These are phyloP conservation scores for Ampelocalamus luodianensis DNA, from an alignment of 176 grass and related monocot species.

Conservation along the genomic window DNA sequence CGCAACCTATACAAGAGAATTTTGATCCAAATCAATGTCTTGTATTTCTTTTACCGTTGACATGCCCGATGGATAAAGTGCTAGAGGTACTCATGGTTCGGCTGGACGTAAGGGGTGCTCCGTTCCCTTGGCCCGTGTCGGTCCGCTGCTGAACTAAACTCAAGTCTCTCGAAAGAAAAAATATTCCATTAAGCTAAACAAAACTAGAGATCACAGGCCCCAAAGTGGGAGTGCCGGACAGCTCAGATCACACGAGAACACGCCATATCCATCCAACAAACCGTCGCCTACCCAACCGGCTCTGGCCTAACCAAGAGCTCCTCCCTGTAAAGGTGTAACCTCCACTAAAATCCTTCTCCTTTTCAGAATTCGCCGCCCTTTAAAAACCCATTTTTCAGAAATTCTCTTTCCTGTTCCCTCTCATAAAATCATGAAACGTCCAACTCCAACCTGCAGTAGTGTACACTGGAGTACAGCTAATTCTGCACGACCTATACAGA, in stretches of 20 bases:
- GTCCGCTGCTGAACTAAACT: background rate
- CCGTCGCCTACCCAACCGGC: background rate
- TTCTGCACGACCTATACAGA: background rate
- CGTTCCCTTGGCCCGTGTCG: no score
- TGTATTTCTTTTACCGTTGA: no score
- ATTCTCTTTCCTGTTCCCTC: background rate
- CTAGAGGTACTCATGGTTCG: no score
- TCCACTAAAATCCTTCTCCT: background rate
- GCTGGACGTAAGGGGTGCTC: no score
- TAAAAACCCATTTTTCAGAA: background rate
- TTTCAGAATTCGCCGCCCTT: background rate
- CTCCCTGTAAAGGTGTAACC: background rate
- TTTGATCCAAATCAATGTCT: no score
- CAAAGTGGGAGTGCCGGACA: conserved; percentile 7
- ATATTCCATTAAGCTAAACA: background rate
- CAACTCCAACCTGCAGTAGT: background rate
- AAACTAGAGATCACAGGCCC: background rate
- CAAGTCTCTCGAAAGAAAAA: background rate
- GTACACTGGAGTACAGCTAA: conserved; percentile 27
- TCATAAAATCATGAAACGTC: background rate
- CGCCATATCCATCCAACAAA: background rate
- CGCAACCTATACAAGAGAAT: no score
- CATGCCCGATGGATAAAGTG: no score
- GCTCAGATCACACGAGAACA: conserved; percentile 7
- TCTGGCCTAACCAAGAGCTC: background rate